Evolutionary conservation across 306 rosid genomes (phyloP).

Genomic region (Lathyrus aphaca): DNA sequence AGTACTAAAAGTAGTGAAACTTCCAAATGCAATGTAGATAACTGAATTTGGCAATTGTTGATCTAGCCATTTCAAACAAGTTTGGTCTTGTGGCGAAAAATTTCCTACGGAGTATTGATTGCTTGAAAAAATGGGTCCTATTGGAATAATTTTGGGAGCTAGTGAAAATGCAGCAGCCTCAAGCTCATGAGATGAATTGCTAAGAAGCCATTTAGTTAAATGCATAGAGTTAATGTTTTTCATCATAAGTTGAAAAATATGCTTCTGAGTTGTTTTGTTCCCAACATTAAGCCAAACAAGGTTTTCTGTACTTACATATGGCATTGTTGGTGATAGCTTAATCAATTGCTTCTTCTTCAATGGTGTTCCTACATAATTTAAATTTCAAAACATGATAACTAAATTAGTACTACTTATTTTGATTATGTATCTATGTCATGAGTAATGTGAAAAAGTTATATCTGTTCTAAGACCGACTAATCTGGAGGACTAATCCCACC

Average conservation of each 20-base stretch:
- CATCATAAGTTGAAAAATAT: conserved; percentile 54
- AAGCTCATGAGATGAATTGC: conserved; percentile 66
- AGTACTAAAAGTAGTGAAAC: no score
- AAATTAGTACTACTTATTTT: no score
- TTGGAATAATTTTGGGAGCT: conserved; percentile 59
- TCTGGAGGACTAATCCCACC: no score
- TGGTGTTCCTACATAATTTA: conserved; percentile 48
- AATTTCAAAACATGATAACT: conserved; percentile 7
- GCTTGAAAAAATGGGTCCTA: conserved; percentile 60
- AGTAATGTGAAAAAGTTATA: no score
- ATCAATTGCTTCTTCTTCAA: no score
- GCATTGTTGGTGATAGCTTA: no score
- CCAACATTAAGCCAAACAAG: conserved; percentile 62
- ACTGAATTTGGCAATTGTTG: conserved; percentile 60
- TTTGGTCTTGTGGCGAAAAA: conserved; percentile 59
- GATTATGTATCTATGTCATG: no score
- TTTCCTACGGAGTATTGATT: conserved; percentile 45
- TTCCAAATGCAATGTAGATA: conserved; percentile 43
- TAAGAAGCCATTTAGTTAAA: conserved; percentile 56
- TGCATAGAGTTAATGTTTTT: conserved; percentile 46
- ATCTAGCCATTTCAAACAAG: conserved; percentile 66
- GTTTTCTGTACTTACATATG: conserved; percentile 47
- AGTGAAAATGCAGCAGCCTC: conserved; percentile 56
- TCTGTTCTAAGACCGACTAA: no score
- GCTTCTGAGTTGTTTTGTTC: conserved; percentile 48